Percentiles rank a stretch among this genome's conserved stretches.
Conservation (phyloP, 2,329 filamentous ascomycete genomes). For the Moelleriella libera region DNA sequence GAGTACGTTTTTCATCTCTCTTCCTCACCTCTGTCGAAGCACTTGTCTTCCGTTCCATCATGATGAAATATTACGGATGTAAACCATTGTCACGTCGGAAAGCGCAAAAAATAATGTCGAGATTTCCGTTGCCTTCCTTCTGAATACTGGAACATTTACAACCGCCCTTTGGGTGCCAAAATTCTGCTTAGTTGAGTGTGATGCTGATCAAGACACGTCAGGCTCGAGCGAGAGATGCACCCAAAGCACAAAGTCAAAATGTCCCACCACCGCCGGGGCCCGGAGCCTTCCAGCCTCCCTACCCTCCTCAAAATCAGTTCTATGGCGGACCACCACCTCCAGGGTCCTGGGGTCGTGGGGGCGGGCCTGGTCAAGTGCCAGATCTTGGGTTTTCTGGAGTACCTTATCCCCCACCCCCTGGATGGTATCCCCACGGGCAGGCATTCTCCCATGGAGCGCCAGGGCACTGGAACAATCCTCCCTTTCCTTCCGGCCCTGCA, state of each 20-base stretch:
- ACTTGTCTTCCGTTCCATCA: constrained; percentile 21
- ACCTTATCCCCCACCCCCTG: constrained; percentile 63
- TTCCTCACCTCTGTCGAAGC: background rate
- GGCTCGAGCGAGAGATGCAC: constrained; percentile 25
- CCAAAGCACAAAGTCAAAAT: constrained; percentile 17
- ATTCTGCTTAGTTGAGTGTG: background rate
- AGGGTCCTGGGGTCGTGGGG: constrained; percentile 39
- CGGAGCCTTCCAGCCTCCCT: constrained; percentile 27
- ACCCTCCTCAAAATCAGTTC: constrained; percentile 27
- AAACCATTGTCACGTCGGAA: constrained; percentile 65
- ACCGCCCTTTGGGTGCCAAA: constrained; percentile 4
- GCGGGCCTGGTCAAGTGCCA: constrained; percentile 40
- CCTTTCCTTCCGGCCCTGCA: constrained; percentile 44
- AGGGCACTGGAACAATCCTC: constrained; percentile 42
- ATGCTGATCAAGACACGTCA: constrained; percentile 13
- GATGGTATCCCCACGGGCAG: constrained; percentile 68
- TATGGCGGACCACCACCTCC: constrained; percentile 36
- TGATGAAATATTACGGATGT: constrained; percentile 99
- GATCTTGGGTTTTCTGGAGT: constrained; percentile 51
- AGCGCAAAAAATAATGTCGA: constrained; percentile 95
- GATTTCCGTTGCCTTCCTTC: constrained; percentile 99
- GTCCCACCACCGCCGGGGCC: constrained; percentile 15
- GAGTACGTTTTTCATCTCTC: constrained; percentile 34
- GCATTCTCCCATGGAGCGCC: constrained; percentile 54
- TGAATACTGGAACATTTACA: constrained; percentile 38